A percentile compares a stretch with the other conserved stretches of the same genome.
Evolutionary conservation across 495 filamentous ascomycete genomes (phyloP).

Genomic region (Neurospora sp.): DNA sequence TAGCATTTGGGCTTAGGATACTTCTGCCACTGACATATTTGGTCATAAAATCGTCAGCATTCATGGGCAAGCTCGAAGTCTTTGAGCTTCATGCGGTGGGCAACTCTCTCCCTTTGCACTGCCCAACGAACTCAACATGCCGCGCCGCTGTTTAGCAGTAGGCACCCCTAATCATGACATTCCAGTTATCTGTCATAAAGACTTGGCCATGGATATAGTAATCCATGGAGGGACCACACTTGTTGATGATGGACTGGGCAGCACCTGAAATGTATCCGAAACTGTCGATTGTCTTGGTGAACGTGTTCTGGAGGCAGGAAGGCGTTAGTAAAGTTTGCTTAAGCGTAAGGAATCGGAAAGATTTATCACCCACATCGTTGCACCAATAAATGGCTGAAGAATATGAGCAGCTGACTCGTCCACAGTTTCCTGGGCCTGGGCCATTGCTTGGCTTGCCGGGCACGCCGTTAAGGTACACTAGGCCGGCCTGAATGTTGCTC

Average conservation of each 20-base stretch:
- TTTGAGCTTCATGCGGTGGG: background rate
- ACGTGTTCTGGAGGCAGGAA: background rate
- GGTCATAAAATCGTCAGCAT: background rate
- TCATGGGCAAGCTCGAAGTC: background rate
- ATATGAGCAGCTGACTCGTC: conserved; percentile 17
- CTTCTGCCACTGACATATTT: background rate
- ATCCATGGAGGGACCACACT: too few relatives aligned
- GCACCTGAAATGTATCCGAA: background rate
- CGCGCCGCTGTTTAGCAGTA: background rate
- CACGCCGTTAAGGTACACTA: conserved; percentile 8
- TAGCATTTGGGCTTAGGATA: background rate
- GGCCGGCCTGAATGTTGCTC: background rate
- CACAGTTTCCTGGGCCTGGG: conserved; percentile 16
- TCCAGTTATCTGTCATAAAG: background rate
- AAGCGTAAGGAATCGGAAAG: too few relatives aligned
- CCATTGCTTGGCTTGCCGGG: conserved; percentile 4
- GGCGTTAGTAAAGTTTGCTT: too few relatives aligned
- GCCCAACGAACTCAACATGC: background rate
- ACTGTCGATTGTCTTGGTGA: background rate
- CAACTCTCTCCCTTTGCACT: background rate
- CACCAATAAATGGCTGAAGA: conserved; percentile 20
- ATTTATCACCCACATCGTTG: conserved; percentile 12
- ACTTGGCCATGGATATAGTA: background rate
- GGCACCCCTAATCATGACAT: background rate
- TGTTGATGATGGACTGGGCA: background rate